Base-by-base conservation (phyloP, 345 rosid species). In the Firmiana major region DNA sequence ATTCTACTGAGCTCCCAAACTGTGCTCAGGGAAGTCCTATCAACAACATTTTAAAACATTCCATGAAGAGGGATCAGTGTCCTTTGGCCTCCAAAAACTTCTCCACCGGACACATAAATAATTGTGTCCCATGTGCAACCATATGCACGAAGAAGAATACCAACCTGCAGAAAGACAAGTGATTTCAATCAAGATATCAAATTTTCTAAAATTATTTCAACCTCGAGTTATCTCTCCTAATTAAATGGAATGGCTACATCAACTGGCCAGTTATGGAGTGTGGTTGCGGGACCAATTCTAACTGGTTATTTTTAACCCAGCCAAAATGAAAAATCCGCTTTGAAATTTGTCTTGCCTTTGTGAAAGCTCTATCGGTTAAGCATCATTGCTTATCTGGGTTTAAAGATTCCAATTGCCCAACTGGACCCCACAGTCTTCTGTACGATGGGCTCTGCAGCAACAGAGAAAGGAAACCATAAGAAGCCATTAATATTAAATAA, bases 61-160 rank as follows among this genome's bases (percentile, higher is more conserved):
- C 93, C 92, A 77, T 92, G 99, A 58, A 96, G 93, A 45, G 99
- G 93, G 76, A 88, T 90, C 72, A 92, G 60, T 24, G 88, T 91
- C 86, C 99, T 88, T 75, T 96, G 99, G 76, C 99, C 99, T 6
- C 97, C 98, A 81, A 93, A 93, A 13, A 95, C 94, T 86, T 96
- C 99, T 76, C 98, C 99, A 3, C 99, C 97, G 0, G 99, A 85
- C 7, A 96, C 90, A 64, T 93, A 96, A 68, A 96, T 86, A 38
- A 91, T 85, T 3, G 98, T 92, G 82, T 93, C 99, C 90, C 93
- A 85, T 26, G 97, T 71, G 81, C 93, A 96, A 73, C 98, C 99
- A 51, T 92, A 90, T 69, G 97, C 99, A 74, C 98, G 89, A 81
- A 96, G 92, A 79, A 96, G 94, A 81, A 96, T 89, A 53, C 98